Percentiles rank a stretch among this genome's conserved stretches.
These are phyloP conservation scores for Penstemon eatonii DNA, from an alignment of 257 asterid genomes.

Conservation along the genomic window DNA sequence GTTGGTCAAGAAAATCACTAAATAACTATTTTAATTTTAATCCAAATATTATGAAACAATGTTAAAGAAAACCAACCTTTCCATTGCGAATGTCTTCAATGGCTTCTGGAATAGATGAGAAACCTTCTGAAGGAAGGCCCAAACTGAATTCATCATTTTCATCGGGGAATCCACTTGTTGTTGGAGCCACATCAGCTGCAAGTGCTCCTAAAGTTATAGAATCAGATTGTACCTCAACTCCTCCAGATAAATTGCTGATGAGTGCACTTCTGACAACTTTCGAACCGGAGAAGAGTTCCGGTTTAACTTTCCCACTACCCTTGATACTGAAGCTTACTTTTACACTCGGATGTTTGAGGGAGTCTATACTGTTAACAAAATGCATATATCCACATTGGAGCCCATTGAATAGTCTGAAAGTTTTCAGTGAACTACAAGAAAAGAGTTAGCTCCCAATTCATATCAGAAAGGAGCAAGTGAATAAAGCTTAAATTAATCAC, in stretches of 20 bases:
- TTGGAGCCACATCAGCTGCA: conserved; percentile 64
- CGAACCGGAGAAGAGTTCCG: conserved; percentile 45
- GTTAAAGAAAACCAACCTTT: conserved; percentile 50
- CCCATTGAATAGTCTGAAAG: conserved; percentile 53
- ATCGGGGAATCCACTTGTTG: conserved; percentile 52
- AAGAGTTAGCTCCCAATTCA: conserved; percentile 12
- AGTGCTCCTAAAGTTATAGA: conserved; percentile 56
- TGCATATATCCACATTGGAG: conserved; percentile 39
- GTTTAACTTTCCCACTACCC: conserved; percentile 40
- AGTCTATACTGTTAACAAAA: conserved; percentile 41
- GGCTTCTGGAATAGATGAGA: conserved; percentile 79
- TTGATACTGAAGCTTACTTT: conserved; percentile 43
- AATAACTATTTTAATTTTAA: neutral
- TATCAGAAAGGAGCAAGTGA: neutral
- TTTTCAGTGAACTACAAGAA: conserved; percentile 32
- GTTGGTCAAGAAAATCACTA: conserved; percentile 6
- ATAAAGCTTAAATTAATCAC: neutral
- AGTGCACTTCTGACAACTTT: conserved; percentile 33
- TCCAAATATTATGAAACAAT: conserved; percentile 21
- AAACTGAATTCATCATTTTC: conserved; percentile 67
- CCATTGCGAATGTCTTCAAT: conserved; percentile 86
- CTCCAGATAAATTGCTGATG: conserved; percentile 44
- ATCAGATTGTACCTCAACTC: conserved; percentile 59
- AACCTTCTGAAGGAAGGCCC: conserved; percentile 74
- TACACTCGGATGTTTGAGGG: conserved; percentile 34